Conservation (phyloP, 1,284 basidiomycete genomes). For the Apiotrichum laibachii region DNA sequence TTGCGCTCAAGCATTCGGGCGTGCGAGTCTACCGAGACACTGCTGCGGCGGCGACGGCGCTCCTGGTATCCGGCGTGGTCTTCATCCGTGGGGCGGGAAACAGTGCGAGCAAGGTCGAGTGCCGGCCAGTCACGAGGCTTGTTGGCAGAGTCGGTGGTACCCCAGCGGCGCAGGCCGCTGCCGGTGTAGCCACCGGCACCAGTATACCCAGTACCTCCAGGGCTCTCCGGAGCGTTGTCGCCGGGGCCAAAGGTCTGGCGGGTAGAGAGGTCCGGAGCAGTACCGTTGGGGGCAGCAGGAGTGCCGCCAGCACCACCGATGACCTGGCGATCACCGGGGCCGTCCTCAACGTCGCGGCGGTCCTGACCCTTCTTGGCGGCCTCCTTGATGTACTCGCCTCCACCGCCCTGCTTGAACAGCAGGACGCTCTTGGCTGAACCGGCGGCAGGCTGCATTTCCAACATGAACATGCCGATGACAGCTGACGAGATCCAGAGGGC, state of each 20-base stretch:
- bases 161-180: neutral
- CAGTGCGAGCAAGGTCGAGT: neutral
- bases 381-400: constrained; percentile 12
- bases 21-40: neutral
- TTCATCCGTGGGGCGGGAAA: neutral
- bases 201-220: too few species aligned
- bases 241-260: too few species aligned
- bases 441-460: constrained; percentile 33
- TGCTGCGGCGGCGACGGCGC: neutral
- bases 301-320: neutral
- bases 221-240: too few species aligned
- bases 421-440: constrained; percentile 39
- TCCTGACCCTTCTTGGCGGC: neutral
- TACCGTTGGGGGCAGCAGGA: too few species aligned
- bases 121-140: neutral
- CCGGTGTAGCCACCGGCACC: too few species aligned
- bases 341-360: neutral
- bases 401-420: constrained; percentile 37
- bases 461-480: constrained; percentile 19
- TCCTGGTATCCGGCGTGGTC: neutral
- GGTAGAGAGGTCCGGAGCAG: too few species aligned
- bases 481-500: constrained; percentile 40
- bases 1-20: neutral
- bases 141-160: neutral
- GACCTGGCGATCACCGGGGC: neutral